Base-by-base conservation (phyloP, 2,329 filamentous ascomycete genomes). In the Dothidotthia symphoricarpi region DNA sequence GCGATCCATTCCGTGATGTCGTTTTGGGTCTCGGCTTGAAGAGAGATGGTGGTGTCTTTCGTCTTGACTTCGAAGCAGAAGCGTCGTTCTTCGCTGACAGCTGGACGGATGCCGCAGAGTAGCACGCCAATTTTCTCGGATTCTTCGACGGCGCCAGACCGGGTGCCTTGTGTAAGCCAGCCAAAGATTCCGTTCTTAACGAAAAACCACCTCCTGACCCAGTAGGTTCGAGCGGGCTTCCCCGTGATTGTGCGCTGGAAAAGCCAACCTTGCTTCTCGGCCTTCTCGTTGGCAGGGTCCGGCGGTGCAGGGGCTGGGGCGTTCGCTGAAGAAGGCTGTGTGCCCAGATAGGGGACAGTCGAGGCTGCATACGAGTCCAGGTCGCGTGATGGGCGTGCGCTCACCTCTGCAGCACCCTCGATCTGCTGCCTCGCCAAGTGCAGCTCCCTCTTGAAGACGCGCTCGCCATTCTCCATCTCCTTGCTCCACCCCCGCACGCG, bases 41-140 rank as follows among this genome's bases (percentile, higher is more conserved):
- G 75, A 42, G 96, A 73, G 47, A 95, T 82, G 33, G 84, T 93
- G 47, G 86, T 86, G 58, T 88, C 95, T 67, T 96, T 98, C 2
- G 93, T 98, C 74, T 97, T 98, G 58, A 98, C 86, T 68, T 98
- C 93, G 57, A 98, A 96, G 64, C 93, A 97, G 68, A 97, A 98
- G 12, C 93, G 81, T 26, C 93, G 82, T 59, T 98, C 93, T 68
- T 98, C 93, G 51, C 88, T 83, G 34, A 94, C 85, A 1, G 90
- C 89, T 13, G 90, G 89, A 56, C 91, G 88, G 32, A 93, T 86
- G 57, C 88, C 95, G 70, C 93, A 98, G 26, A 98, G 80, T 35
- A 98, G 71, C 3, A 98, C 90, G 27, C 93, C 93, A 44, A 95
- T 95, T 69, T 95, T 89, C 57, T 98, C 93, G 31, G 89, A 95